Base-by-base conservation (phyloP, 1,284 basidiomycete genomes). In the Boletus sp. region DNA sequence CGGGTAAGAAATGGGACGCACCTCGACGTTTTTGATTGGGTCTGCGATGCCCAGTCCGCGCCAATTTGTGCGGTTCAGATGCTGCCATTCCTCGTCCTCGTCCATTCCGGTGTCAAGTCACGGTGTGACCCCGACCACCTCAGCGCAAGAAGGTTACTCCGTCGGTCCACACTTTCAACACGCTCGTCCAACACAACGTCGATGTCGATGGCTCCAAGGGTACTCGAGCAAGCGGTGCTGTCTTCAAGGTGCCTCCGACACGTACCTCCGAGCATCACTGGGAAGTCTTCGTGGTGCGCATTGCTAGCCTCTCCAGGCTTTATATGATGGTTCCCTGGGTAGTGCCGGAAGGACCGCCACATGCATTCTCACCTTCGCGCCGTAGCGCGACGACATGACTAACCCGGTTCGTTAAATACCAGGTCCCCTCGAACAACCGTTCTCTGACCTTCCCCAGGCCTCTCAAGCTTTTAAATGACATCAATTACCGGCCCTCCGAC, bases 21-120 rank as follows among this genome's bases (percentile, higher is more conserved):
- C 91, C 83, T 94, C 87, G 21, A 94, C 84, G 47, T 77, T 85
- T 76, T 93, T 93, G 56, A 94, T 86, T 1, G 91, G 88, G 75
- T 94, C 92, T 37, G 86, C 85, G 8, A 93, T 77, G 16, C 88
- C 87, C 46, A 93, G 72, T 5, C 91, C 91, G 43, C 81, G 82
- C 90, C 89, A 93, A 55, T 82, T 81, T 30, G 81, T 78, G 52
- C 76, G 79, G 65, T 80, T 81, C 55, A 83, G 66, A 56, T 83
- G 80, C 59, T 86, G 84, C 89, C 90, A 91, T 49, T 84, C 84
- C 54, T 78, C 76, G 33, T 82, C 80, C 47, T 78, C 79, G 21
- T 59, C 58, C 33, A 61, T 54, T 31, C 44, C 4, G 19, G 21
- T 27, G 43, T 17, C 27, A 28, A 48, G 35, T 13, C 14, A 55